phyloP scores from a whole-genome alignment of 139 green algal species.

The Trebouxia sp. region DNA sequence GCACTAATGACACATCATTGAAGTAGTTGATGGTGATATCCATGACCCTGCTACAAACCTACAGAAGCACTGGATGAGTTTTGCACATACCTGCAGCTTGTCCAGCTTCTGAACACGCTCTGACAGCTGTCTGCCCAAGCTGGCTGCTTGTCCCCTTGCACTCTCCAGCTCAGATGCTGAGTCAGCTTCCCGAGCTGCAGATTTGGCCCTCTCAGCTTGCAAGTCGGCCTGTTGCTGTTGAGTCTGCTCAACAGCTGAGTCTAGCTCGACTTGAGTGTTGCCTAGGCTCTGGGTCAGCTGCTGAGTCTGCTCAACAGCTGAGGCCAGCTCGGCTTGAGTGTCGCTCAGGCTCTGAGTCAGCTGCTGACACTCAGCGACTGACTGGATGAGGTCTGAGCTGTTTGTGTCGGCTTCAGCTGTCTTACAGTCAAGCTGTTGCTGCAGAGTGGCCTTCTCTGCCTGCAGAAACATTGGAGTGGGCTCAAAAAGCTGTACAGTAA shows the following conservation, averaged over 20 bases:
- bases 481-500: no score
- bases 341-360: background rate
- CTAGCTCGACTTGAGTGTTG: background rate
- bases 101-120: background rate
- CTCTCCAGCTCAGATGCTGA: slow-evolving; percentile 6
- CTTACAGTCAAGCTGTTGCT: background rate
- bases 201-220: background rate
- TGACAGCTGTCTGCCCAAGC: slow-evolving; percentile 5
- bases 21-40: no score
- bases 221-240: background rate
- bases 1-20: no score
- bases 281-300: background rate
- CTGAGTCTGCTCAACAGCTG: background rate
- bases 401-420: background rate
- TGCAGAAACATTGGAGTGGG: no score
- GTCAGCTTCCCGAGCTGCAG: background rate
- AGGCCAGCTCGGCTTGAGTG: background rate
- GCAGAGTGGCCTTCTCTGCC: background rate
- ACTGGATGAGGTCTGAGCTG: background rate
- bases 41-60: no score
- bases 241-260: slow-evolving; percentile 7
- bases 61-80: no score
- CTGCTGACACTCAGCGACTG: background rate
- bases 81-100: background rate
- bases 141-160: background rate